Evolutionary conservation across 345 rosid species (phyloP), one percentile per base, ranked within the genome.

Genomic region (Arabis hirsuta): DNA sequence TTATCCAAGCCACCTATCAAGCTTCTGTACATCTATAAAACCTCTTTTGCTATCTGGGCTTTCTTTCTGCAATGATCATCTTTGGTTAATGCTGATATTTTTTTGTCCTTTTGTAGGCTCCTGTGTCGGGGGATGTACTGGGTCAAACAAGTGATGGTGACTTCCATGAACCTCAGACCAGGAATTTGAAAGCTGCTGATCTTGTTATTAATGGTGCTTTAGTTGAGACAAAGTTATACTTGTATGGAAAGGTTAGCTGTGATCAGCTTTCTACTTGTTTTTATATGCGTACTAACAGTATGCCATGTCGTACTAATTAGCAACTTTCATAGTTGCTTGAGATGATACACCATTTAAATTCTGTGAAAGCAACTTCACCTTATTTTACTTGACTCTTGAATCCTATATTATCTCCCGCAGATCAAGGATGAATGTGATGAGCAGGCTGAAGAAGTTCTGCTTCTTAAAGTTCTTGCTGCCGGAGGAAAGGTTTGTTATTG

Each of bases 401-500:
- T 75, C 27, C 11, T 67, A 64, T 73, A 9, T 68, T 45, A 52
- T 75, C 50, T 76, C 70, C 22, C 56, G 77, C 84, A 90, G 98
- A 79, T 71, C 73, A 85, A 79, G 32, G 87, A 80, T 58, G 78
- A 65, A 41, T 67, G 72, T 57, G 85, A 78, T 19, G 75, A 79
- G 71, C 65, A 79, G 81, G 69, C 24, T 68, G 94, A 86, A 77
- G 98, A 93, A 85, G 79, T 61, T 51, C 75, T 88, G 47, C 83
- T 93, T 82, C 80, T 90, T 56, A 87, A 93, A 81, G 84, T 90
- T 80, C 89, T 84, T 82, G 96, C 96, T 73, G 77, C 84, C 47
- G 97, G 98, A 50, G 98, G 90, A 84, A 90, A 93, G 98, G 98
- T 93, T 80, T 68, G 96, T 80, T 39, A 62, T 52, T 43, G 55